Percentiles rank a stretch among this genome's conserved stretches.
Conservation (phyloP, 805 yeast genomes). For the Zygotorulaspora florentina region DNA sequence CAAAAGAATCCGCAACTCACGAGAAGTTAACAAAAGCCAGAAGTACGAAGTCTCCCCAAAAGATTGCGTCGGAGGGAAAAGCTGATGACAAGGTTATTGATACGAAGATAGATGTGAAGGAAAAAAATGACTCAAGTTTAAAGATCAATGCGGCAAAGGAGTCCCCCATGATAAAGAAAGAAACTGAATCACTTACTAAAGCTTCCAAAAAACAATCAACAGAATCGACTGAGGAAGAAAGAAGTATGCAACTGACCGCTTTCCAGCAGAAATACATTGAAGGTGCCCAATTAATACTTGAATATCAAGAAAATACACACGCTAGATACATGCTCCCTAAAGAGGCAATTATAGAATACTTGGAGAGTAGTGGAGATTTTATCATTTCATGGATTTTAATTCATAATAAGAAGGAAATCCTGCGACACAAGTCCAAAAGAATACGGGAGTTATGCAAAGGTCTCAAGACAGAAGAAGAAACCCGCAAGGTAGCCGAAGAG, state of each 20-base stretch:
- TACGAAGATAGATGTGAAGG: slow-evolving; percentile 8
- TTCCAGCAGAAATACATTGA: slow-evolving; percentile 68
- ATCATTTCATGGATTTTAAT: slow-evolving; percentile 35
- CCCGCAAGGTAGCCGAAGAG: slow-evolving; percentile 10
- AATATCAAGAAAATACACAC: slow-evolving; percentile 73
- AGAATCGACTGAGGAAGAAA: slow-evolving; percentile 38
- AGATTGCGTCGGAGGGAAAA: slow-evolving; percentile 1
- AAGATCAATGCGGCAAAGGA: background rate
- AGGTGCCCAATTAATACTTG: slow-evolving; percentile 75
- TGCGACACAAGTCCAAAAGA: slow-evolving; percentile 20
- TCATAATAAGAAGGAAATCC: slow-evolving; percentile 30
- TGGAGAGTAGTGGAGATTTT: slow-evolving; percentile 27
- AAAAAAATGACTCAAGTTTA: slow-evolving; percentile 10
- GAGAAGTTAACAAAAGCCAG: background rate
- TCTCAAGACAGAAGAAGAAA: slow-evolving; percentile 21
- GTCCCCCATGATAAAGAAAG: slow-evolving; percentile 19
- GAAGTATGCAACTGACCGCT: slow-evolving; percentile 54
- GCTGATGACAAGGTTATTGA: slow-evolving; percentile 12
- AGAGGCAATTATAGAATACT: slow-evolving; percentile 63
- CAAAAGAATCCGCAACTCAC: background rate
- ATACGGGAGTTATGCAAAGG: slow-evolving; percentile 16
- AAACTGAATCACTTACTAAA: slow-evolving; percentile 5
- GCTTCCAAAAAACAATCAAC: slow-evolving; percentile 10
- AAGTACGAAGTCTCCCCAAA: background rate
- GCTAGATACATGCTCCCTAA: slow-evolving; percentile 74